Evolutionary conservation across 2,329 filamentous ascomycete species (phyloP).

Genomic region (Colletotrichum higginsianum): DNA sequence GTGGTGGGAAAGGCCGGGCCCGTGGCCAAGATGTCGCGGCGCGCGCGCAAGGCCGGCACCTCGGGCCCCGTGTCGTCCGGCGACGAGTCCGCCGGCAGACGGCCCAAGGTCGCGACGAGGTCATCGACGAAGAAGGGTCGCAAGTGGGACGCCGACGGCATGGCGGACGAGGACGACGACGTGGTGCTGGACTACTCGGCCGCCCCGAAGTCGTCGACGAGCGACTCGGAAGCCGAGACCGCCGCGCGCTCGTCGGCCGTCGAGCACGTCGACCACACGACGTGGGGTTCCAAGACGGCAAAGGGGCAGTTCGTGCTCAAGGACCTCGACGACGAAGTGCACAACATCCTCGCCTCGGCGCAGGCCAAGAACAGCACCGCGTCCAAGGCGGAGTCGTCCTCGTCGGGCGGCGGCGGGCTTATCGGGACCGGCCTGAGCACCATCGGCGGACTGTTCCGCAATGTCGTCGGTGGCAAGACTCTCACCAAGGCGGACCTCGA

Average conservation of each 20-base stretch:
- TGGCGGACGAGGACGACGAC: conserved; percentile 86
- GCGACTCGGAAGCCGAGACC: conserved; percentile 67
- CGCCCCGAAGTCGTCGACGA: conserved; percentile 65
- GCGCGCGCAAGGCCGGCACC: conserved; percentile 80
- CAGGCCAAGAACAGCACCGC: conserved; percentile 69
- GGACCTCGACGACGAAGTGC: conserved; percentile 93
- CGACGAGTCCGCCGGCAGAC: conserved; percentile 79
- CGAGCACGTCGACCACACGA: conserved; percentile 81
- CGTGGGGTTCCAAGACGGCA: conserved; percentile 87
- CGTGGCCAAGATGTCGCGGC: conserved; percentile 82
- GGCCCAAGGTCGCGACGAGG: conserved; percentile 66
- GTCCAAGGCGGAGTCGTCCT: conserved; percentile 58
- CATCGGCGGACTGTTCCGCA: conserved; percentile 91
- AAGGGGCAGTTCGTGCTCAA: conserved; percentile 96
- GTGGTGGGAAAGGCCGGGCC: conserved; percentile 83
- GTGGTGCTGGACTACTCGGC: conserved; percentile 92
- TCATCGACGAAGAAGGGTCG: conserved; percentile 84
- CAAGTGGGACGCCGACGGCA: conserved; percentile 92
- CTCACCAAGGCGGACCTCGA: conserved; percentile 90
- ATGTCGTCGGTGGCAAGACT: conserved; percentile 94
- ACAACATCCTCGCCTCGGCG: conserved; percentile 88
- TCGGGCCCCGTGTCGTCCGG: conserved; percentile 82
- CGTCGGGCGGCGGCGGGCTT: conserved; percentile 65
- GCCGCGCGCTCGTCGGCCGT: conserved; percentile 71
- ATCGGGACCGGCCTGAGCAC: conserved; percentile 86